These are phyloP conservation scores for Luffa acutangula DNA, from an alignment of 306 rosid genomes.

Conservation along the genomic window DNA sequence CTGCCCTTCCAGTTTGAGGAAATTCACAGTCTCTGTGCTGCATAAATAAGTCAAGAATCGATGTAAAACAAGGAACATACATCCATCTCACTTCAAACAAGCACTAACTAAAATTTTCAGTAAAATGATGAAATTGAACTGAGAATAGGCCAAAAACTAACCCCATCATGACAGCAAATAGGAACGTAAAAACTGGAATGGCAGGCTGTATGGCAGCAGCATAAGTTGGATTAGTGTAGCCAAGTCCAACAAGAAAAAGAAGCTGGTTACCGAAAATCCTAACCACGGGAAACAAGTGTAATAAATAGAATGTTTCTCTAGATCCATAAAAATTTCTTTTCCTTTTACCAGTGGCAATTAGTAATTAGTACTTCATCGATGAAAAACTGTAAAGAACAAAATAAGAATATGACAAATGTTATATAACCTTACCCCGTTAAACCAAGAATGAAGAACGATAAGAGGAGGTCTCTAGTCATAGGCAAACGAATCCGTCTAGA, in stretches of 20 bases:
- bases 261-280: conserved; percentile 97
- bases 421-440: conserved; percentile 63
- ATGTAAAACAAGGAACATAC: conserved; percentile 17
- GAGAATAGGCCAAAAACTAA: conserved; percentile 32
- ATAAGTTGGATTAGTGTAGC: conserved; percentile 90
- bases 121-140: not conserved
- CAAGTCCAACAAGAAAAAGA: conserved; percentile 86
- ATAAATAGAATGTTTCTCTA: conserved; percentile 11
- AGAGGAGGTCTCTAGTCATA: conserved; percentile 40
- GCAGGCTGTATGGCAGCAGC: conserved; percentile 93
- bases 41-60: conserved; percentile 31
- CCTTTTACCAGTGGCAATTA: not conserved
- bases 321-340: not conserved
- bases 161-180: conserved; percentile 77
- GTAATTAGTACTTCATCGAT: not conserved
- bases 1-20: conserved; percentile 62
- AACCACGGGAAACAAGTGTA: conserved; percentile 20
- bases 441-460: conserved; percentile 79
- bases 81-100: not conserved
- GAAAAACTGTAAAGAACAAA: not conserved
- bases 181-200: conserved; percentile 85
- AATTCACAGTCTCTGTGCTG: conserved; percentile 91
- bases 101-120: not conserved
- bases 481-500: conserved; percentile 62
- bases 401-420: not conserved